Percentiles rank a stretch among this genome's conserved stretches.
Conservation (phyloP, 441 rosid species). For the Geranium incanum region DNA sequence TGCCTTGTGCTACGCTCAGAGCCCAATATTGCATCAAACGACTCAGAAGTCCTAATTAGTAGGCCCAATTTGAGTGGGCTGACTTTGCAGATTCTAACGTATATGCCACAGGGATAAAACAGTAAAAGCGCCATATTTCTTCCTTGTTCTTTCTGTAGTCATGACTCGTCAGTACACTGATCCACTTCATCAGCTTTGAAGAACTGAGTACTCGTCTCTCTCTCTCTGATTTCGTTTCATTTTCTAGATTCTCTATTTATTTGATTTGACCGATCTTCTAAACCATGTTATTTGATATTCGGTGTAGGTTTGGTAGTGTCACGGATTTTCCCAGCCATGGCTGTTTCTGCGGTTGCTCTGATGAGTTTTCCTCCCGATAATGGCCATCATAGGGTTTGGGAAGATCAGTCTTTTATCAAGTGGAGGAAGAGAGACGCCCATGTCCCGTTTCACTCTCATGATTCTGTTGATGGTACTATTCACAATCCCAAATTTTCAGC, state of each 20-base stretch:
- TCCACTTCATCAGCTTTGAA: not conserved
- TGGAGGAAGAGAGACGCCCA: conserved; percentile 91
- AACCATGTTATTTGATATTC: not conserved
- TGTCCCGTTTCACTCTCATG: conserved; percentile 82
- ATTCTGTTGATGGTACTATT: conserved; percentile 62
- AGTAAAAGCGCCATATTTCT: too few species aligned
- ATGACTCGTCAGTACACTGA: not conserved
- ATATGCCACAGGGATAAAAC: too few species aligned
- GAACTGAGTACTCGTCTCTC: not conserved
- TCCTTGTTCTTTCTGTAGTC: too few species aligned
- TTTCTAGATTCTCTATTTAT: not conserved
- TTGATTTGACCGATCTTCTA: not conserved
- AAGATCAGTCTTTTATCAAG: conserved; percentile 74
- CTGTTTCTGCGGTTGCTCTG: conserved; percentile 38
- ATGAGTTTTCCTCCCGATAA: conserved; percentile 48
- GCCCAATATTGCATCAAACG: too few species aligned
- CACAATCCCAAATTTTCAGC: not conserved
- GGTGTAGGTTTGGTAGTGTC: not conserved
- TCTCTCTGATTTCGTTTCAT: not conserved
- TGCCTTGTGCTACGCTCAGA: too few species aligned
- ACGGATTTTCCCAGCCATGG: conserved; percentile 28
- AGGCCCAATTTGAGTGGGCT: too few species aligned
- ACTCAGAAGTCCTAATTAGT: too few species aligned
- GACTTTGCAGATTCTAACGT: too few species aligned
- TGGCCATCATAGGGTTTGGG: conserved; percentile 56